A percentile compares a stretch with the other conserved stretches of the same genome.
Conservation (phyloP, 495 filamentous ascomycete species). For the Podospora pseudopauciseta region DNA sequence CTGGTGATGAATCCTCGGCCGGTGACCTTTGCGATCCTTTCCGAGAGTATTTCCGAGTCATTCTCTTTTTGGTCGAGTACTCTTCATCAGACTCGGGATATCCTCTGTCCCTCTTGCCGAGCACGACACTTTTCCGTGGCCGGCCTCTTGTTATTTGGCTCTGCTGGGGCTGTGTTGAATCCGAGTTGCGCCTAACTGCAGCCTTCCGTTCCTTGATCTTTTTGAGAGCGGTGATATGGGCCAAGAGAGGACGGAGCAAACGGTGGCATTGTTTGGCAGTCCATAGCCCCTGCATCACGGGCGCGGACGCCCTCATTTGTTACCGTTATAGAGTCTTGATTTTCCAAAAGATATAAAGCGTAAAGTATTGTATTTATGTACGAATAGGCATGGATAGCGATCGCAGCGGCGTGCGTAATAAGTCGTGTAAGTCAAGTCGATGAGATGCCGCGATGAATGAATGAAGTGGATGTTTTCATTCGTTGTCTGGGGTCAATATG, state of each 20-base stretch:
- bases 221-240: constrained; percentile 49
- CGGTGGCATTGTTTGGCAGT: constrained; percentile 55
- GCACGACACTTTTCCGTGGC: constrained; percentile 14
- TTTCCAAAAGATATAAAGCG: not conserved
- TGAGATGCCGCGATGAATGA: constrained; percentile 9
- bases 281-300: constrained; percentile 37
- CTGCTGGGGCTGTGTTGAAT: not conserved
- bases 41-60: constrained; percentile 23
- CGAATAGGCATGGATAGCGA: not conserved
- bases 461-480: constrained; percentile 8
- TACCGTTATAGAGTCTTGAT: not conserved
- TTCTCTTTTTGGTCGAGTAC: constrained; percentile 17
- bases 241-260: constrained; percentile 52
- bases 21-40: constrained; percentile 19
- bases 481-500: constrained; percentile 4
- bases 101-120: constrained; percentile 17
- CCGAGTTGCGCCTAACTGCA: not conserved
- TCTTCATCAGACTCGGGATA: constrained; percentile 16
- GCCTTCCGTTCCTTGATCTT: constrained; percentile 33
- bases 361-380: not conserved
- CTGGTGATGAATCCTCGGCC: constrained; percentile 3
- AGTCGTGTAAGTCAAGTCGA: not conserved
- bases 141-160: not conserved
- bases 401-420: not conserved
- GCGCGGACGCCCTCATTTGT: not conserved